Evolutionary conservation across 2,329 filamentous ascomycete species (phyloP).

Genomic region (Annulohypoxylon truncatum): DNA sequence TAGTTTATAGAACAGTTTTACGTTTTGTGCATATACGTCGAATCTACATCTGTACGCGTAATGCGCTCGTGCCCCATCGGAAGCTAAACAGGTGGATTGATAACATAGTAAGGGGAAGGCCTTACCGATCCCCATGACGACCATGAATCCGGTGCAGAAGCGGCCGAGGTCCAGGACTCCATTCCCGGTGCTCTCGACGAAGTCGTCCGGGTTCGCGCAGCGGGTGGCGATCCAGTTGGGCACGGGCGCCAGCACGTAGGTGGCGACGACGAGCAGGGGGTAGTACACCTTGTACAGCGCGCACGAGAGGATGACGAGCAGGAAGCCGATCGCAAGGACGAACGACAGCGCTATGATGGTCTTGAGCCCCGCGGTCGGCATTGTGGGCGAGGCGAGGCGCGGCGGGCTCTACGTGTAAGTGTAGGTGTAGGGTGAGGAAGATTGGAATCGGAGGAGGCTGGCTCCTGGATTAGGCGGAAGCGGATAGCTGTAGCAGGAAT

Average conservation of each 20-base stretch:
- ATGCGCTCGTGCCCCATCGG: slow-evolving; percentile 9
- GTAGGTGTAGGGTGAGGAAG: not conserved
- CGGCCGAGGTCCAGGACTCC: slow-evolving; percentile 92
- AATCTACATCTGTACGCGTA: slow-evolving; percentile 1
- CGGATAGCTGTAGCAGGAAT: not conserved
- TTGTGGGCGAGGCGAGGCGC: slow-evolving; percentile 52
- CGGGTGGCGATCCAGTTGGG: slow-evolving; percentile 96
- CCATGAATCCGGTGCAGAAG: slow-evolving; percentile 94
- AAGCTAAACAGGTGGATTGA: not conserved
- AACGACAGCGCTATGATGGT: slow-evolving; percentile 99
- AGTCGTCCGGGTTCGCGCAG: slow-evolving; percentile 93
- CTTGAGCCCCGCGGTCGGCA: slow-evolving; percentile 89
- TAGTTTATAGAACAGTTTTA: not conserved
- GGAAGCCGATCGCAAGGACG: slow-evolving; percentile 97
- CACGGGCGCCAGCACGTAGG: slow-evolving; percentile 91
- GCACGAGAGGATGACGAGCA: slow-evolving; percentile 97
- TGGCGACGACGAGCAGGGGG: slow-evolving; percentile 93
- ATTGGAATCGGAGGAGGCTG: not conserved
- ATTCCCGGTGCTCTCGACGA: slow-evolving; percentile 84
- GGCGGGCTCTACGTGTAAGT: not conserved
- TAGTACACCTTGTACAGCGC: slow-evolving; percentile 96
- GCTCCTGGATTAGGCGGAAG: not conserved
- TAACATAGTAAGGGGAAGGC: not conserved
- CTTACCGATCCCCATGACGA: slow-evolving; percentile 94
- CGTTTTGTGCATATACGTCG: not conserved